A percentile compares a stretch with the other conserved stretches of the same genome.
phyloP scores from a whole-genome alignment of 2,329 filamentous ascomycete genomes.

The Epichloe scottii region DNA sequence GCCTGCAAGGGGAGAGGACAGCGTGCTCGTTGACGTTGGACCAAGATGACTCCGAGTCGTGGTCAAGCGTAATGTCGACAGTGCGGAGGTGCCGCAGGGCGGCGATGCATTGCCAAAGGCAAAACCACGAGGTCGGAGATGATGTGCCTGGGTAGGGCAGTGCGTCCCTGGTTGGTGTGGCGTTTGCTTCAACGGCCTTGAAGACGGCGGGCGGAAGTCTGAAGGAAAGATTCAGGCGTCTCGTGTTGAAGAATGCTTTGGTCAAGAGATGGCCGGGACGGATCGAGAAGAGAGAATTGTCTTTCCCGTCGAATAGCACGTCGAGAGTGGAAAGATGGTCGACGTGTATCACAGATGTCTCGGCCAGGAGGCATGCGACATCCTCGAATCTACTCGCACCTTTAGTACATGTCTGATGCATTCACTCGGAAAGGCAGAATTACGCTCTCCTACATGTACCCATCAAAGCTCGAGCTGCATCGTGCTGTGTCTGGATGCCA shows the following conservation, averaged over 20 bases:
- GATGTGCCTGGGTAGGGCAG: not conserved
- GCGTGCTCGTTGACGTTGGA: constrained; percentile 4
- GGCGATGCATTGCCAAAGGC: constrained; percentile 1
- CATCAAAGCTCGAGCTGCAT: constrained; percentile 3
- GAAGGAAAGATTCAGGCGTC: constrained; percentile 1
- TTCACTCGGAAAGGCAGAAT: not conserved
- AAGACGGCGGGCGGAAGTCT: not conserved
- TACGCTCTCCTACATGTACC: constrained; percentile 4
- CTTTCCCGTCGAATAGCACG: not conserved
- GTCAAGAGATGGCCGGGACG: not conserved
- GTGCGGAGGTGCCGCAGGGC: not conserved
- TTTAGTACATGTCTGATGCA: not conserved
- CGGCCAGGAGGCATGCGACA: constrained; percentile 1
- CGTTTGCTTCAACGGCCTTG: not conserved
- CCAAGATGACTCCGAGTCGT: constrained; percentile 6
- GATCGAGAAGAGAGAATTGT: not conserved
- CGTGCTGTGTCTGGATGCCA: not conserved
- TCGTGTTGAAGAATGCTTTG: not conserved
- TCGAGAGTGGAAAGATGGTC: constrained; percentile 2
- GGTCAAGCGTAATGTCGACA: constrained; percentile 4
- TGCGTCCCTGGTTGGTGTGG: not conserved
- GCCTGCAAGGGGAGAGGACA: not conserved
- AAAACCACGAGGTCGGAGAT: not conserved
- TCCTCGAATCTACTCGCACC: not conserved
- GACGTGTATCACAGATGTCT: constrained; percentile 1